phyloP scores from a whole-genome alignment of 768 basidiomycete species.

The Kwoniella heveanensis region DNA sequence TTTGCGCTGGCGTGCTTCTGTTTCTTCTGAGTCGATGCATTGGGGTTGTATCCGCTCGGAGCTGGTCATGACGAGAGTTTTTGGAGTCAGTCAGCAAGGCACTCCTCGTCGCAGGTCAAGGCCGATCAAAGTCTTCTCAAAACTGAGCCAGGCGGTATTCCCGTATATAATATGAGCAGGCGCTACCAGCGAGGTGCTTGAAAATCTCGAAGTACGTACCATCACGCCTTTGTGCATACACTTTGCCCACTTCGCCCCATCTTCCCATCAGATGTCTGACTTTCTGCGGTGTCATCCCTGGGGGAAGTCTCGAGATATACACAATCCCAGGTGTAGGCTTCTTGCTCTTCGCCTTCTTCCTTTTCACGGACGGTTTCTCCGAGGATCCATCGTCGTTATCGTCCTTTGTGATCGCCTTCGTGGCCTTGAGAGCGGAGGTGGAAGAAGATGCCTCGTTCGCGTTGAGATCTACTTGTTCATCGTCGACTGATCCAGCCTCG shows the following conservation, averaged over 20 bases:
- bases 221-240: constrained; percentile 85
- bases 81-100: not conserved
- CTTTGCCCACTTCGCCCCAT: constrained; percentile 86
- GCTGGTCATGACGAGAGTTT: constrained; percentile 60
- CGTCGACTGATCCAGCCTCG: not conserved
- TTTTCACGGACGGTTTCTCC: not conserved
- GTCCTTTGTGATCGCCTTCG: not conserved
- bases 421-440: not conserved
- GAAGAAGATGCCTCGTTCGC: constrained; percentile 1
- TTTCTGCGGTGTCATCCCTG: constrained; percentile 95
- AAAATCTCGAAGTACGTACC: constrained; percentile 60
- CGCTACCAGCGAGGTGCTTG: too few relatives aligned
- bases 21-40: constrained; percentile 58
- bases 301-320: constrained; percentile 94
- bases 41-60: constrained; percentile 55
- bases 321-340: constrained; percentile 67
- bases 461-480: not conserved
- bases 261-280: constrained; percentile 88
- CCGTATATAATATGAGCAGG: too few relatives aligned
- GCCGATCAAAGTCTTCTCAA: too few relatives aligned
- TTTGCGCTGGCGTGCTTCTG: constrained; percentile 86
- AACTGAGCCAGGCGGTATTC: too few relatives aligned
- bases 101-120: too few relatives aligned
- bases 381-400: not conserved
- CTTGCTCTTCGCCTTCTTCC: constrained; percentile 35